Base-by-base conservation (phyloP, 805 yeast species). In the Limtongia smithiae region DNA sequence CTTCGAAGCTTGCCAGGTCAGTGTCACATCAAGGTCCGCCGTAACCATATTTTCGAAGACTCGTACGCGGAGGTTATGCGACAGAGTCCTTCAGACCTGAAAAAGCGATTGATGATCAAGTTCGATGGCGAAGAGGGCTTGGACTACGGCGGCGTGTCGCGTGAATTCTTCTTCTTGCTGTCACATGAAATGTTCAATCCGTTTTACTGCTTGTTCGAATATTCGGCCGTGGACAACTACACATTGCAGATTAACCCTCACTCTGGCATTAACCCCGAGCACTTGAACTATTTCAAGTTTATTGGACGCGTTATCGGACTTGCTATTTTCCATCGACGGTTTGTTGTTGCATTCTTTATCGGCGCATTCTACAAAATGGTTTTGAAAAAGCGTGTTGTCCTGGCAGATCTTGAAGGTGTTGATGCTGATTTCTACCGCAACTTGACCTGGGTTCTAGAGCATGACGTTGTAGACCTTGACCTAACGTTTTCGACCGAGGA, bases 171-270 rank as follows among this genome's bases (percentile, higher is more conserved):
- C 83, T 93, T 90, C 72, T 76, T 90, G 66, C 76, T 93, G 59
- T 90, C 97, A 3, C 98, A 93, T 67, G 97, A 93, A 70, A 93
- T 93, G 96, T 93, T 93, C 70, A 90, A 93, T 67, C 99, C 99
- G 55, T 87, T 90, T 69, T 93, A 93, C 69, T 91, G 99, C 72
- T 74, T 93, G 63, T 93, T 93, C 68, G 97, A 93, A 71, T 93
- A 93, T 69, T 89, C 97, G 15, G 94, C 97, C 32, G 95, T 90
- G 71, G 99, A 93, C 72, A 93, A 93, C 69, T 93, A 93, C 72
- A 93, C 98, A 0, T 76, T 93, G 67, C 99, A 93, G 71, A 93
- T 93, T 71, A 93, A 91, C 74, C 96, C 97, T 60, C 93, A 91
- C 70, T 86, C 96, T 20, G 95, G 89, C 55, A 86, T 93, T 62